Base-by-base conservation (phyloP, 176 grass and related monocot genomes). In the Phragmites australis region DNA sequence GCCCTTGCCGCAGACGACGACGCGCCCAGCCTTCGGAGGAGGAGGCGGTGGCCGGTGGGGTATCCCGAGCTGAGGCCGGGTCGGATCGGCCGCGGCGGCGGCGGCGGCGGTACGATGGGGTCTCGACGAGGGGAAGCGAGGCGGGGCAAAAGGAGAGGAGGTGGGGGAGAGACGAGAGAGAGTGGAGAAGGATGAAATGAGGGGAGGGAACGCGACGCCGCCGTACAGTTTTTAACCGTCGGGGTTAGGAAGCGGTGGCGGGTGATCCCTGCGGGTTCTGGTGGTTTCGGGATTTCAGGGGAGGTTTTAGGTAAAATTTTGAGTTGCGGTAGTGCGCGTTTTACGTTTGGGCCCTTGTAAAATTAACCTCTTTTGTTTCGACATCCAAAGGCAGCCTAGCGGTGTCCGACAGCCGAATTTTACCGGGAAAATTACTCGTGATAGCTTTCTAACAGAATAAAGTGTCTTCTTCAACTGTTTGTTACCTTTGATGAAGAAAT, bases 221-320 rank as follows among this genome's bases (percentile, higher is more conserved):
- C 50, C 82, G 87, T 85, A 81, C 80, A 77, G 61, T 76, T 88
- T 89, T 89, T 89, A 85, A 84, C 87, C 53, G 87, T 34, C 87
- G 72, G 62, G 69, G 87, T 84, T 84, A 75, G 43, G 49, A 53
- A 57, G 55, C 52, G 31, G 51, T 50, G 71, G 74, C 64, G 71
- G 14, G 15, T 3, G 37, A n/a, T 2, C 37, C 61, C 14, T 15
- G 23, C 55, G 65, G 65, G 74, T 54, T 65, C 72, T 67, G 44
- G 8, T 8, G 15, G 52, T 77, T 26, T 76, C 55, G 27, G 55
- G 59, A 30, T 88, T 77, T 73, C 48, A 0, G 27, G 67, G 42
- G 40, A 44, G 44, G 15, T 50, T 60, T 12, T 63, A 1, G 74
- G 78, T 82, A 76, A 76, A 85, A 19, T n/a, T 54, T 65, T 41